These are phyloP conservation scores for Chondrostereum purpureum DNA, from an alignment of 1,284 basidiomycete species.

Conservation along the genomic window DNA sequence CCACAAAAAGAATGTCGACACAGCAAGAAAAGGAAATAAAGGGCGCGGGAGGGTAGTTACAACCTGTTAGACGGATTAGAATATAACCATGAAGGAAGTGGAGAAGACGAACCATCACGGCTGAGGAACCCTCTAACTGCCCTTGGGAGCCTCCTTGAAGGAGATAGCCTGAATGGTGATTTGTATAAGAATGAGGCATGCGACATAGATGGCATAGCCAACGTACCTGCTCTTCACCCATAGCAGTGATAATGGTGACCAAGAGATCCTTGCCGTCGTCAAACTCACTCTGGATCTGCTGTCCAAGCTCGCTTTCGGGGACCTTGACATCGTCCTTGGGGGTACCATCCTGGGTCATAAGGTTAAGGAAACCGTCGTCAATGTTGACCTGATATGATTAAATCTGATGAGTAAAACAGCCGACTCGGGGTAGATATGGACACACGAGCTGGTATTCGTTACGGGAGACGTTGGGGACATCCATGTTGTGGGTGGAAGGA, in stretches of 20 bases:
- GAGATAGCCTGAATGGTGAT: slow-evolving; percentile 61
- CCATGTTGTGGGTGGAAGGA: slow-evolving; percentile 99
- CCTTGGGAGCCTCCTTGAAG: slow-evolving; percentile 77
- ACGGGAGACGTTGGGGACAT: slow-evolving; percentile 92
- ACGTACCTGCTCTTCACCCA: slow-evolving; percentile 83
- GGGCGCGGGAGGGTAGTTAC: background rate
- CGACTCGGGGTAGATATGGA: slow-evolving; percentile 8
- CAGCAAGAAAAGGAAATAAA: background rate
- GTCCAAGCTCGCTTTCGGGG: slow-evolving; percentile 83
- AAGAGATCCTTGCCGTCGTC: slow-evolving; percentile 85
- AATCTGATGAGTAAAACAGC: slow-evolving; percentile 5
- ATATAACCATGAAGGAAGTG: background rate
- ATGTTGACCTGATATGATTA: slow-evolving; percentile 72
- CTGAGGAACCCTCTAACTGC: slow-evolving; percentile 26
- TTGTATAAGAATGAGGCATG: slow-evolving; percentile 2
- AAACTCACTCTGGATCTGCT: slow-evolving; percentile 68
- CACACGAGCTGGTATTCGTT: slow-evolving; percentile 89
- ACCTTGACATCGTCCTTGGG: slow-evolving; percentile 95
- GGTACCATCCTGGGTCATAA: slow-evolving; percentile 81
- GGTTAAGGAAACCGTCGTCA: slow-evolving; percentile 90
- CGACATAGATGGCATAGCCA: background rate
- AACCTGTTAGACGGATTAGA: background rate
- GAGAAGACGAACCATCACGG: background rate
- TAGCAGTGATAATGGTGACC: slow-evolving; percentile 87
- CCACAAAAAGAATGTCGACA: slow-evolving; percentile 5